These are phyloP conservation scores for Ceratobasidium sp. DNA, from an alignment of 1,284 basidiomycete species.

Conservation along the genomic window DNA sequence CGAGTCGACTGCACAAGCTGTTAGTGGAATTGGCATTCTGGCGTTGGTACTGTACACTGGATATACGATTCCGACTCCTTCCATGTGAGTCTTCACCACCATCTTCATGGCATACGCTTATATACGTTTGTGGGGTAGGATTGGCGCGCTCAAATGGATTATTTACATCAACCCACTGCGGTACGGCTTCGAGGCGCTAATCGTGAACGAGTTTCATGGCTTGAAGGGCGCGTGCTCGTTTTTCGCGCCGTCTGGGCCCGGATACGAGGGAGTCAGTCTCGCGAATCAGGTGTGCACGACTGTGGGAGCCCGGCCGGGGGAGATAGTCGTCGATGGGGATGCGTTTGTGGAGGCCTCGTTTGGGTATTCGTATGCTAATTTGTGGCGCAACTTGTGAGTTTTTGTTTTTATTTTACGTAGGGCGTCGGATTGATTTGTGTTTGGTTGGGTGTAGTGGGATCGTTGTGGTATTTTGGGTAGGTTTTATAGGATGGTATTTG, in stretches of 20 bases:
- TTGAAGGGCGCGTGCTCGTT: slow-evolving; percentile 57
- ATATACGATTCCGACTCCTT: slow-evolving; percentile 72
- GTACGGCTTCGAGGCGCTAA: slow-evolving; percentile 64
- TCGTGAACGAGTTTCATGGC: slow-evolving; percentile 67
- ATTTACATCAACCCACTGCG: slow-evolving; percentile 56
- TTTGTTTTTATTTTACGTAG: background rate
- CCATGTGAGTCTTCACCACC: background rate
- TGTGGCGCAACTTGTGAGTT: slow-evolving; percentile 69
- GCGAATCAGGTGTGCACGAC: slow-evolving; percentile 71
- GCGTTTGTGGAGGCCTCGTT: slow-evolving; percentile 69
- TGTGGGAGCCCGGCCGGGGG: slow-evolving; percentile 64
- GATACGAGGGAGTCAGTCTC: slow-evolving; percentile 64
- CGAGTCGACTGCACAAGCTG: slow-evolving; percentile 10
- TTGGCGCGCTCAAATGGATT: slow-evolving; percentile 40
- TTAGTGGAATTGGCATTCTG: background rate
- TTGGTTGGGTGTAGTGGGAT: slow-evolving; percentile 60
- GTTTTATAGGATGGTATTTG: slow-evolving; percentile 62
- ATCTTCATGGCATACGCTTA: background rate
- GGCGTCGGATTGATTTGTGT: background rate
- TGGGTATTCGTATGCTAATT: slow-evolving; percentile 68
- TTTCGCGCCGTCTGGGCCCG: slow-evolving; percentile 61
- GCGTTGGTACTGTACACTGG: slow-evolving; percentile 64
- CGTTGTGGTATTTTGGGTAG: slow-evolving; percentile 62
- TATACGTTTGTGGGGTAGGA: background rate
- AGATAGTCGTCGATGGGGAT: slow-evolving; percentile 62